Evolutionary conservation across 441 rosid genomes (phyloP), one percentile per base, ranked within the genome.

Genomic region (Monsonia emarginata): DNA sequence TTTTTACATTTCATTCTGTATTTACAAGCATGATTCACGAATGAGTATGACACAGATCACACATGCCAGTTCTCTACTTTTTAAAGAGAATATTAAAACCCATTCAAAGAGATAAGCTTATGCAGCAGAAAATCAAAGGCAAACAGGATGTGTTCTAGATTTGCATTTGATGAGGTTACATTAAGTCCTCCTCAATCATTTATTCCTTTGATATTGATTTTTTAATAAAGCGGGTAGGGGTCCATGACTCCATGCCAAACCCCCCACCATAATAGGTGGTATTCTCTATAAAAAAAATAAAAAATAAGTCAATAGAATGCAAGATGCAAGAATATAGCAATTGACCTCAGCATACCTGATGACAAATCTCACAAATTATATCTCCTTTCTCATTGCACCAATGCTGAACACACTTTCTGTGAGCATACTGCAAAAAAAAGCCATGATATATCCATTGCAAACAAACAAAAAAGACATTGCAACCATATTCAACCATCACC

Each of bases 301-400:
- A n/a, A n/a, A n/a, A n/a, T n/a, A n/a, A n/a, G n/a, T n/a, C n/a
- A n/a, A n/a, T n/a, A n/a, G n/a, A n/a, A n/a, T n/a, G n/a, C 10
- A 25, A 46, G 8, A 19, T 28, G n/a, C 32, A 28, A 32, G 46
- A 16, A n/a, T 26, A 14, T 8, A 26, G 40, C 57, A 50, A 52
- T 44, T 38, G 57, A 22, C 25, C 24, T 32, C 34, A 54, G 61
- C 21, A 30, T 77, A 88, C 93, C 94, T 79, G 82, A 79, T 86
- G 91, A 62, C 97, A 91, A 27, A 91, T 91, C 78, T 91, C 97
- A 65, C 96, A 91, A 56, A 79, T 76, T 54, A 79, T 83, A 69
- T 91, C 89, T 44, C 96, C 92, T 75, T 91, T 91, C 82, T 91
- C 97, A 52, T 89, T 82, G 80, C 96, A 91, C 97, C 97, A 91